Conservation (phyloP, 129 eudicot genomes). For the Chrysanthemum seticuspe region DNA sequence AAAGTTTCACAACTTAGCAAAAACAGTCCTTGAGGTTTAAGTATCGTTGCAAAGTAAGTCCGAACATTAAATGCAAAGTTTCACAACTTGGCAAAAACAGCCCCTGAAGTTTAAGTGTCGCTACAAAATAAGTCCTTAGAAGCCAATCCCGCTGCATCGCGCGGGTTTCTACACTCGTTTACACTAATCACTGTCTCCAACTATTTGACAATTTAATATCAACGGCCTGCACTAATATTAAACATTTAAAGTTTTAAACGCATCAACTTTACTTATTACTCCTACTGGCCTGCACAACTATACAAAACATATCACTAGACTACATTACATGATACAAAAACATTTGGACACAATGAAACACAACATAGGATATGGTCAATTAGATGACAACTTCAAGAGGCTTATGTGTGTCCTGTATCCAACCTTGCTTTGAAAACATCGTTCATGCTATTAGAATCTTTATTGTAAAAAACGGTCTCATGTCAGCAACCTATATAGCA, state of each 20-base stretch:
- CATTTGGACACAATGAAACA: conserved; percentile 26
- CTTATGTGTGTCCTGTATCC: conserved; percentile 3
- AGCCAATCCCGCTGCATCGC: too few species aligned
- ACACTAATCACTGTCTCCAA: conserved; percentile 19
- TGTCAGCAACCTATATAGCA: conserved; percentile 25
- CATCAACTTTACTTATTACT: background rate
- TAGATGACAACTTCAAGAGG: conserved; percentile 26
- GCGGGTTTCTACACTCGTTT: too few species aligned
- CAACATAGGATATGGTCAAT: background rate
- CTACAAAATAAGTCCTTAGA: too few species aligned
- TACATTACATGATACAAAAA: conserved; percentile 20
- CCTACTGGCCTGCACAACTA: conserved; percentile 26
- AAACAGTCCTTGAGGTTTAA: too few species aligned
- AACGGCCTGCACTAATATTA: conserved; percentile 23
- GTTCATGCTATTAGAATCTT: conserved; percentile 8
- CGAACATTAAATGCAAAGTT: too few species aligned
- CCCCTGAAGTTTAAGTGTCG: too few species aligned
- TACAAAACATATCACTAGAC: conserved; percentile 14
- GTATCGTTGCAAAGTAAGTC: too few species aligned
- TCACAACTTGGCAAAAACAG: too few species aligned
- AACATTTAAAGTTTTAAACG: background rate
- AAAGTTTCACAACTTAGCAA: too few species aligned
- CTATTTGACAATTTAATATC: background rate
- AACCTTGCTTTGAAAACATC: conserved; percentile 27
- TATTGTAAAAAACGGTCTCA: conserved; percentile 24